Evolutionary conservation across 345 rosid species (phyloP).

Genomic region (Citrus trifoliata): DNA sequence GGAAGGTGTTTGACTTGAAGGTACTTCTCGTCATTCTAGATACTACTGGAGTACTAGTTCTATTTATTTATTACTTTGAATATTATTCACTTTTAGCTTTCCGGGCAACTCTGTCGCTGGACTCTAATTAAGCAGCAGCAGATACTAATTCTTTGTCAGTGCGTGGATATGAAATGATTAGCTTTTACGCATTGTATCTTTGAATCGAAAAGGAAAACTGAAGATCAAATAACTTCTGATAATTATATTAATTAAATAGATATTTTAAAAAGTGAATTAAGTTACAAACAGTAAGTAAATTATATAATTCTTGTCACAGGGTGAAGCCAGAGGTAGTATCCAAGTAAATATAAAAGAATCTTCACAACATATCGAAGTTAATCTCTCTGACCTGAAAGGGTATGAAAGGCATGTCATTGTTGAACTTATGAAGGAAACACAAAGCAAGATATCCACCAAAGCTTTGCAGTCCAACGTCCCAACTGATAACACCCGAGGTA

Average conservation of each 20-base stretch:
- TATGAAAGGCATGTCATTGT: constrained; percentile 57
- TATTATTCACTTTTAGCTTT: neutral
- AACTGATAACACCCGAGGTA: constrained; percentile 32
- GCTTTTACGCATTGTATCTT: neutral
- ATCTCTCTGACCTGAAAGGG: constrained; percentile 50
- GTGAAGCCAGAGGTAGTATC: constrained; percentile 39
- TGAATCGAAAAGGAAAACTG: neutral
- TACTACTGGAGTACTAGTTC: too few relatives aligned
- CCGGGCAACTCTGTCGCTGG: neutral
- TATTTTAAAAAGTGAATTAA: too few relatives aligned
- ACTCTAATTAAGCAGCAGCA: neutral
- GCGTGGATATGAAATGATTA: neutral
- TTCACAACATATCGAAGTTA: constrained; percentile 48
- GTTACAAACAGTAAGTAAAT: neutral
- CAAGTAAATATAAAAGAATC: constrained; percentile 40
- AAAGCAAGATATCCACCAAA: constrained; percentile 16
- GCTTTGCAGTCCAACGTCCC: neutral
- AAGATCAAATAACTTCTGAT: neutral
- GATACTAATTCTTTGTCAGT: neutral
- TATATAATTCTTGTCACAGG: constrained; percentile 27
- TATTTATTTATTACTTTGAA: neutral
- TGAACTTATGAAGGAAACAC: constrained; percentile 55
- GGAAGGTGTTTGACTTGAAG: constrained; percentile 40
- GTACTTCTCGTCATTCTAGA: constrained; percentile 17
- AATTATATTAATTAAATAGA: too few relatives aligned